Evolutionary conservation across 805 yeast species (phyloP).

Genomic region (Nematodospora valgi): DNA sequence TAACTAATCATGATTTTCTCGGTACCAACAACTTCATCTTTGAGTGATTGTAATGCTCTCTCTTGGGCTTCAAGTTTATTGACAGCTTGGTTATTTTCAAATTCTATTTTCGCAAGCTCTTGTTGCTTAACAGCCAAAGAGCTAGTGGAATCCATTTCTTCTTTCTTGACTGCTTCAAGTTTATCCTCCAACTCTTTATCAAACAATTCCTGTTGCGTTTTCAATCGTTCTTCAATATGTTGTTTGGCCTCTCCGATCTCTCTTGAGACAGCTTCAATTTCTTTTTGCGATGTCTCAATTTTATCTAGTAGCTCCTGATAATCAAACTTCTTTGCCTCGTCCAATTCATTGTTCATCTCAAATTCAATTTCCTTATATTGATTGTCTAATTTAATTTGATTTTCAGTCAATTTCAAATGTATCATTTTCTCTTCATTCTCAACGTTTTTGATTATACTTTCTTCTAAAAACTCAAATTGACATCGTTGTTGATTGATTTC

Average conservation of each 20-base stretch:
- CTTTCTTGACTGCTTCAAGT: constrained; percentile 20
- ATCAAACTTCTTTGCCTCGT: constrained; percentile 19
- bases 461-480: constrained; percentile 4
- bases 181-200: constrained; percentile 21
- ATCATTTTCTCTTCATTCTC: constrained; percentile 26
- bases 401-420: constrained; percentile 27
- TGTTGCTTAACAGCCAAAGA: constrained; percentile 6
- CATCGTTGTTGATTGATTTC: neutral
- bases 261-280: constrained; percentile 8
- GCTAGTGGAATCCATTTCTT: constrained; percentile 11
- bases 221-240: constrained; percentile 15
- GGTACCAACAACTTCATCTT: constrained; percentile 7
- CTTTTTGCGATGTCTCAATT: constrained; percentile 14
- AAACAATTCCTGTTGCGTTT: constrained; percentile 19
- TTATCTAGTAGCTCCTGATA: constrained; percentile 19
- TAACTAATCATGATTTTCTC: constrained; percentile 18
- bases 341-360: constrained; percentile 32
- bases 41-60: neutral
- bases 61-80: neutral
- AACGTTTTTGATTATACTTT: constrained; percentile 24
- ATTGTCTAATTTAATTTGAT: constrained; percentile 20
- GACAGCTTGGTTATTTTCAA: constrained; percentile 4
- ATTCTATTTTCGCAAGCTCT: constrained; percentile 8
- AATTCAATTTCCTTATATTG: constrained; percentile 29
- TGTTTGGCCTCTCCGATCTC: constrained; percentile 13